Evolutionary conservation across 345 rosid genomes (phyloP).

Genomic region (Aurinia saxatilis): DNA sequence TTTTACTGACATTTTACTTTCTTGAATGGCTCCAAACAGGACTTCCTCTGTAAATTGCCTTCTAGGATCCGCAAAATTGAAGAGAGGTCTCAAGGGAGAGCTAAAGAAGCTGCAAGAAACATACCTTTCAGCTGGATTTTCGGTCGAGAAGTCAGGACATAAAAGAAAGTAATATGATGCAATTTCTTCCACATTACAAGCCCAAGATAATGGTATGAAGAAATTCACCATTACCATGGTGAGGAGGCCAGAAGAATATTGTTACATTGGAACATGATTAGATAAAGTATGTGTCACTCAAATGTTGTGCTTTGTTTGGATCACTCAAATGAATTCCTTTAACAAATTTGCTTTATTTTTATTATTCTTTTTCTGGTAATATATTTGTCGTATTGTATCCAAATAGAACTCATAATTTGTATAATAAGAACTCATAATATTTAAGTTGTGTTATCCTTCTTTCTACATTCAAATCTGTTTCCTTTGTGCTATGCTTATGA

Average conservation of each 20-base stretch:
- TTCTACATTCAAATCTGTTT: background rate
- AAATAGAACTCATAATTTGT: too few relatives aligned
- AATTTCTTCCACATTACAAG: background rate
- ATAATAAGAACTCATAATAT: background rate
- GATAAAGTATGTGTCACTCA: conserved; percentile 12
- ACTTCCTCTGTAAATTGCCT: conserved; percentile 38
- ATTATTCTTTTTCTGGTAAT: background rate
- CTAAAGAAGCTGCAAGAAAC: conserved; percentile 30
- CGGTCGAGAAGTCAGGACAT: conserved; percentile 29
- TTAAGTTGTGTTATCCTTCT: background rate
- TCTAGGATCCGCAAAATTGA: conserved; percentile 39
- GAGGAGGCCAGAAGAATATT: background rate
- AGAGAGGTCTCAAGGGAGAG: conserved; percentile 41
- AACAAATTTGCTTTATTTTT: background rate
- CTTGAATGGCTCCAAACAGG: conserved; percentile 19
- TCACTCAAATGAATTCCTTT: background rate
- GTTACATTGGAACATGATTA: conserved; percentile 9
- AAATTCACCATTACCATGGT: background rate
- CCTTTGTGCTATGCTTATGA: background rate
- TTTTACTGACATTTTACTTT: background rate
- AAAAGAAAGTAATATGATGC: conserved; percentile 2
- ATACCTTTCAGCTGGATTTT: conserved; percentile 52
- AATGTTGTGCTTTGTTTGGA: conserved; percentile 3
- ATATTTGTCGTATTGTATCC: background rate
- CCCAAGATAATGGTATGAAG: background rate